Conservation (phyloP, 257 asterid species). For the Solanum ahanhuiri region DNA sequence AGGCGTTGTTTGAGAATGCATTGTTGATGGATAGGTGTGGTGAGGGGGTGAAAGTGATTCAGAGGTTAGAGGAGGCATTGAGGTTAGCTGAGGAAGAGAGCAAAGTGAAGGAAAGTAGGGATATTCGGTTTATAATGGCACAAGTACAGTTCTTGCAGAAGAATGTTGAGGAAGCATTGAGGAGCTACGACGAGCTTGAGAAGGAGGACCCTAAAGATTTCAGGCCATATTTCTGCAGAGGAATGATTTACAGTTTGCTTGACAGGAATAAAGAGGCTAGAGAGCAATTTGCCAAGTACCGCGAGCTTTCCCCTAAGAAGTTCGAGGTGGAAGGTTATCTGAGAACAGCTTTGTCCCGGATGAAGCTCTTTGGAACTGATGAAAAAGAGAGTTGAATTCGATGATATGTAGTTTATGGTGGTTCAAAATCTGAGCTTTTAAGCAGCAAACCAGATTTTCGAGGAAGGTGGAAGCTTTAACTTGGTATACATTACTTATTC, state of each 20-base stretch:
- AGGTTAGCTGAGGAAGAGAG: constrained; percentile 49
- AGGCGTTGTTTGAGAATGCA: constrained; percentile 70
- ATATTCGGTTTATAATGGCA: constrained; percentile 74
- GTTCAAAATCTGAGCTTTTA: neutral
- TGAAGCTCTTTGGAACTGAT: constrained; percentile 69
- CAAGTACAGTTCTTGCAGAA: constrained; percentile 75
- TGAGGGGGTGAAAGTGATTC: constrained; percentile 48
- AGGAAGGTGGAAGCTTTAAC: neutral
- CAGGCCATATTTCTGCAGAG: constrained; percentile 84
- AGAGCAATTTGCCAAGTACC: constrained; percentile 58
- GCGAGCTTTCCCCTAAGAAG: constrained; percentile 61
- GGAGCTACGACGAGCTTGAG: constrained; percentile 58
- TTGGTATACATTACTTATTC: neutral
- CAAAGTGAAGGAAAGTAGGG: constrained; percentile 61
- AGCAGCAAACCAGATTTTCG: neutral
- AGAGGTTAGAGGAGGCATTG: constrained; percentile 60
- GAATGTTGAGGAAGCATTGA: constrained; percentile 74
- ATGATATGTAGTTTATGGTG: neutral
- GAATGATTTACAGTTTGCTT: constrained; percentile 65
- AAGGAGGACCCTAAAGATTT: constrained; percentile 78
- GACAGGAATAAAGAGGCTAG: constrained; percentile 61
- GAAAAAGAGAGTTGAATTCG: constrained; percentile 27
- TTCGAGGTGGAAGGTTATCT: constrained; percentile 81
- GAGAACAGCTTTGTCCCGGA: constrained; percentile 64
- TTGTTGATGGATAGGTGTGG: constrained; percentile 69